A percentile compares a stretch with the other conserved stretches of the same genome.
Conservation (phyloP, 2,329 filamentous ascomycete genomes). For the Aspergillus intermedius region DNA sequence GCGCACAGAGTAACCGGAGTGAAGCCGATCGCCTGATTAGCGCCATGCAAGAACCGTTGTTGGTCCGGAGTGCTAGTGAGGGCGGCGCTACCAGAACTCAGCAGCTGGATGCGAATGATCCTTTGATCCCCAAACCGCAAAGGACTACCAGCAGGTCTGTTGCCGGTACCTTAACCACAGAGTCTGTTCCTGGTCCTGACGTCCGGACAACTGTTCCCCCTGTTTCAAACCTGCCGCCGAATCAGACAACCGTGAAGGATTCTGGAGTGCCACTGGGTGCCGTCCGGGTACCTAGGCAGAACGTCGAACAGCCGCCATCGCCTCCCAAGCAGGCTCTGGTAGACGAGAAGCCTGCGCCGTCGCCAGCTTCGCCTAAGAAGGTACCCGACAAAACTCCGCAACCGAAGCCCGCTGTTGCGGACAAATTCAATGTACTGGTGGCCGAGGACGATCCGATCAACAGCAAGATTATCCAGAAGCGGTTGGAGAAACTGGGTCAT, state of each 20-base stretch:
- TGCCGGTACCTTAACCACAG: not conserved
- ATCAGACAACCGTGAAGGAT: constrained; percentile 25
- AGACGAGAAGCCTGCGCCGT: constrained; percentile 4
- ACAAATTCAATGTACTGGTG: constrained; percentile 53
- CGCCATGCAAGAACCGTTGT: constrained; percentile 33
- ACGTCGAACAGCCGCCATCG: constrained; percentile 7
- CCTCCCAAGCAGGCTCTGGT: constrained; percentile 1
- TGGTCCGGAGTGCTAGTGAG: constrained; percentile 9
- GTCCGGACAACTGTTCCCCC: not conserved
- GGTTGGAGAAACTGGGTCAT: constrained; percentile 71
- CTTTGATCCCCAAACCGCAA: not conserved
- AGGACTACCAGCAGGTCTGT: not conserved
- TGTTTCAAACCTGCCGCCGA: constrained; percentile 12
- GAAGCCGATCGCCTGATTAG: constrained; percentile 38
- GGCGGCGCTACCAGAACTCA: constrained; percentile 4
- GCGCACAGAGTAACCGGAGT: constrained; percentile 29
- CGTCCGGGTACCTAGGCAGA: constrained; percentile 21
- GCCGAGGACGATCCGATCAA: constrained; percentile 90
- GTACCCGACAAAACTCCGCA: not conserved
- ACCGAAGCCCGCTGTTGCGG: not conserved
- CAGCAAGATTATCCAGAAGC: constrained; percentile 72
- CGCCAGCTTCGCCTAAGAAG: not conserved
- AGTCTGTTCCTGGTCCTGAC: not conserved
- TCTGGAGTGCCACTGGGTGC: constrained; percentile 28
- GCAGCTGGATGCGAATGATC: no score